Evolutionary conservation across 2,329 filamentous ascomycete species (phyloP), one percentile per base, ranked within the genome.

Genomic region (Xylaria sp.): DNA sequence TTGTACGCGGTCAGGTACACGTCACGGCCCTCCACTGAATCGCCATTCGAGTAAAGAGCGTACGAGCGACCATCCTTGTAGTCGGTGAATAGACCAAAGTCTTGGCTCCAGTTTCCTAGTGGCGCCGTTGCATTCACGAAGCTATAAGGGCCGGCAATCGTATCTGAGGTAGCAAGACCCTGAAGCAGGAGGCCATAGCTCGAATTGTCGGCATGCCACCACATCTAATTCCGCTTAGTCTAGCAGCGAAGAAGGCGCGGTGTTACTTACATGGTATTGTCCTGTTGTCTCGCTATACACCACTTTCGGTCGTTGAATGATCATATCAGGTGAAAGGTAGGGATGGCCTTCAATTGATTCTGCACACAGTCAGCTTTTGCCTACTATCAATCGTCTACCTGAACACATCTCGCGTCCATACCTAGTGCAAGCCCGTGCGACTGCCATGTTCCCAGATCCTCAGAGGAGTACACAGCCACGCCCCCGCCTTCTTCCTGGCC

Each of bases 301-400:
- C 2, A 89, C 86, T 67, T 89, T 89, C 0, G 86, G 86, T 15
- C 86, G 76, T 69, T 88, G 86, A 28, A 89, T 88, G 46, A 89
- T 84, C 66, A 80, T 82, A 3, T 81, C 71, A 0, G 83, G 81
- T 0, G 82, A 82, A 47, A 88, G 84, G 65, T 83, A 84, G 0
- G 80, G 78, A 61, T 88, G 83, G 0, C 80, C 84, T 33, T 83
- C 76, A 25, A 86, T 75, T 0, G 86, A 83, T 53, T 80, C 82
- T 79, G 17, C 1, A 38, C 25, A 9, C n/a, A 15, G 37, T 69
- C 56, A 69, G 33, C 42, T 8, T 12, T 37, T 11, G 14, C 19
- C 15, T 15, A n/a, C 15, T 31, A 33, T 38, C 7, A 31, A 28
- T 28, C 12, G n/a, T 12, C 37, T 12, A 46, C 28, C 7, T 43